Base-by-base conservation (phyloP, 768 basidiomycete species). In the Psilocybe subaeruginosa region DNA sequence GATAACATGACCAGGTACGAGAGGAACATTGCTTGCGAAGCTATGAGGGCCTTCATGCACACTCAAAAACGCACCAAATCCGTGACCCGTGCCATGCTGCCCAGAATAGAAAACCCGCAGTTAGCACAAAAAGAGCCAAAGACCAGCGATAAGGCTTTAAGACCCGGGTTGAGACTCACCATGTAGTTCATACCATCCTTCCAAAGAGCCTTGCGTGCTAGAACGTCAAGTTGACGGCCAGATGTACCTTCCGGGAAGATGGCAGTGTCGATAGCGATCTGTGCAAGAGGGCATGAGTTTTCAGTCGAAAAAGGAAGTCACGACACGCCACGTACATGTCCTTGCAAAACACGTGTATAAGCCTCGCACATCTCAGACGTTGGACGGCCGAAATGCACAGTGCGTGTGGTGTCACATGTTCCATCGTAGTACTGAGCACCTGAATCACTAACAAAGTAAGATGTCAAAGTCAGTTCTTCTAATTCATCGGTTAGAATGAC, bases 341-440 rank as follows among this genome's bases (percentile, higher is more conserved):
- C 97, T 76, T 99, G 97, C 59, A 99, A 73, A 46, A 99, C 97
- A 49, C 95, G 83, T 31, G 97, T 99, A 75, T 88, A 99, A 1
- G 97, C 95, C 65, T 95, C 91, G 71, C 86, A 89, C 72, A 93
- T 89, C 64, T 93, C 90, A n/a, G 80, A 62, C n/a, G 89, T 87
- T 6, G 92, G 92, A n/a, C 88, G 84, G 45, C 95, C 94, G 69
- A 96, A 93, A 76, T 94, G 92, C 30, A 93, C 76, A 0, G 92
- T 93, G 52, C 91, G 84, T 12, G 90, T 91, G 27, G 89, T 92
- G 70, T 93, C 89, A 74, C 89, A 91, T 8, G 97, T 99, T 4
- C 95, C 96, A 69, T 98, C 96, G 64, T 82, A 79, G 73, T 91
- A 94, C 71, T 95, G 90, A 4, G 89, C 95, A 50, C 97, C 97